These are phyloP conservation scores for Pseudocohnilembus persalinus DNA, from an alignment of 169 alveolate genomes.

Conservation along the genomic window DNA sequence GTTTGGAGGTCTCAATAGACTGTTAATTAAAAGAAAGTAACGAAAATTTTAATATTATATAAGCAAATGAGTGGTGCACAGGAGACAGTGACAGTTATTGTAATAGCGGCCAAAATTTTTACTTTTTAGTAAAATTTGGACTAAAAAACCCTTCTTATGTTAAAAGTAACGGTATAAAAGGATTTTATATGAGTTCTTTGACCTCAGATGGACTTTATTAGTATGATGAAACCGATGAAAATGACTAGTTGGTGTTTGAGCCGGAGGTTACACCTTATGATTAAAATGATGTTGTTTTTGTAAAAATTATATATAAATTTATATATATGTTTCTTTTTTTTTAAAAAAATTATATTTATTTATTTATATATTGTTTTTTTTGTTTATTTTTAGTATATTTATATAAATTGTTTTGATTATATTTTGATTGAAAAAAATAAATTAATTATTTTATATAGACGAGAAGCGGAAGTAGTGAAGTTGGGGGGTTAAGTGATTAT, in stretches of 20 bases:
- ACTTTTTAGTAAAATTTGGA: background rate
- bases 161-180: background rate
- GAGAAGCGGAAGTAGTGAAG: background rate
- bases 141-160: background rate
- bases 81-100: background rate
- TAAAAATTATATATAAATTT: too few relatives aligned
- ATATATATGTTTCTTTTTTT: too few relatives aligned
- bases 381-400: too few relatives aligned
- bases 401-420: too few relatives aligned
- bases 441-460: too few relatives aligned
- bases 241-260: too few relatives aligned
- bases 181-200: background rate
- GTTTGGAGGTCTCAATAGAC: too few relatives aligned
- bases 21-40: too few relatives aligned
- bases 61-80: background rate
- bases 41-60: background rate
- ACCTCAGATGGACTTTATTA: background rate
- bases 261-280: background rate
- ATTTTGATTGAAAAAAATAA: too few relatives aligned
- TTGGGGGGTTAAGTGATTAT: background rate
- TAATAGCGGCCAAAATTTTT: background rate
- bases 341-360: too few relatives aligned
- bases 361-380: too few relatives aligned
- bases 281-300: background rate
- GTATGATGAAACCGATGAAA: background rate